Base-by-base conservation (phyloP, 805 yeast genomes). In the Saccharomyces jurei region DNA sequence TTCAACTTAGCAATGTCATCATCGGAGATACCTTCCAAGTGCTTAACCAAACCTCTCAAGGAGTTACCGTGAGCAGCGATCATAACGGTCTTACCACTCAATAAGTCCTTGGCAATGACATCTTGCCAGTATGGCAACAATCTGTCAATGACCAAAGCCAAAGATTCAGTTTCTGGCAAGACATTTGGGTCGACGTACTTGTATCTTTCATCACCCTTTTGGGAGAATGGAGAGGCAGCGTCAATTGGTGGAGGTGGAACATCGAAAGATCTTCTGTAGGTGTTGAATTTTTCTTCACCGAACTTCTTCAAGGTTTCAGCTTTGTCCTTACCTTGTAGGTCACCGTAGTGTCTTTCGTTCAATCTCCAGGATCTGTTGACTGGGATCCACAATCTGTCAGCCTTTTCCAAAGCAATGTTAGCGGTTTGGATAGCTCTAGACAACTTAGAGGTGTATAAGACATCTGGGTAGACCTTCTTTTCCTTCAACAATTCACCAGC, bases 281-380 rank as follows among this genome's bases (percentile, higher is more conserved):
- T 87, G 81, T 83, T 89, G 89, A 92, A 92, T 78, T 89, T 83
- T 74, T 89, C 97, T 68, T 82, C 77, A 71, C 98, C 98, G 78
- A 82, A 91, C 68, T 82, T 75, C 69, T 83, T 91, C 71, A 90
- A 81, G 63, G 96, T 87, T 68, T 81, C 91, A 65, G 97, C 97
- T 81, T 91, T 91, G 81, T 92, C 95, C 81, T 92, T 90, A 75
- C 98, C 98, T 80, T 92, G 97, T 70, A 91, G 83, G 66, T 89
- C 97, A 82, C 98, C 98, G 80, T 91, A 91, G 78, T 91, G 97
- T 82, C 98, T 94, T 81, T 91, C 98, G 80, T 91, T 91, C 74
- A 91, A 83, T 82, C 97, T 87, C 97, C 97, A 92, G 54, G 92
- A 82, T 81, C 97, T 88, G 76, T 85, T 83, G 68, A 87, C 95